These are phyloP conservation scores for Fraxinus quadrangulata DNA, from an alignment of 257 asterid species.

Conservation along the genomic window DNA sequence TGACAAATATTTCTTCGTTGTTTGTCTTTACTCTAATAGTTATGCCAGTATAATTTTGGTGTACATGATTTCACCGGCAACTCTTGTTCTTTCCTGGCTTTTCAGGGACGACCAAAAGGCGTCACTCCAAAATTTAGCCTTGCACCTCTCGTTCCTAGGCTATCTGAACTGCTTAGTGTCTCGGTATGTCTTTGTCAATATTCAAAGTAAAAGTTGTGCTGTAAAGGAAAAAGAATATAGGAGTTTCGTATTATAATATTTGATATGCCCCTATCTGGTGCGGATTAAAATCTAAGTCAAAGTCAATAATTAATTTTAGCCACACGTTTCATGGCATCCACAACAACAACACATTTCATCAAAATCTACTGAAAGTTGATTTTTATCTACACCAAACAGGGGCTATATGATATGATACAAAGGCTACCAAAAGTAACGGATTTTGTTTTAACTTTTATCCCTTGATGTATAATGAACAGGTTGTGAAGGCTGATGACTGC, in stretches of 20 bases:
- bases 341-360: too few relatives aligned
- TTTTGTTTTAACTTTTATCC: neutral
- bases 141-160: slow-evolving; percentile 56
- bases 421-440: too few relatives aligned
- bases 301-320: too few relatives aligned
- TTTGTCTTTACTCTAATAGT: neutral
- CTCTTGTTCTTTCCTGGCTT: neutral
- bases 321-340: too few relatives aligned
- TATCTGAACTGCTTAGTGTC: slow-evolving; percentile 72
- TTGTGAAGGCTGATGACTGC: slow-evolving; percentile 82
- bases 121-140: slow-evolving; percentile 45
- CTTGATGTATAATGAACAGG: slow-evolving; percentile 41
- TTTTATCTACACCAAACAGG: too few relatives aligned
- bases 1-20: neutral
- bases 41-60: neutral
- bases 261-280: too few relatives aligned
- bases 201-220: neutral
- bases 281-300: too few relatives aligned
- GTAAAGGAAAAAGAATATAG: neutral
- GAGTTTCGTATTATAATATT: neutral
- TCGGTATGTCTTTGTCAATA: slow-evolving; percentile 42
- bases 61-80: neutral
- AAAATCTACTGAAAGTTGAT: too few relatives aligned
- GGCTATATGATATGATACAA: too few relatives aligned
- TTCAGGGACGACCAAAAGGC: slow-evolving; percentile 50